A percentile compares a stretch with the other conserved stretches of the same genome.
phyloP scores from a whole-genome alignment of 148 eudicot species.

The Polygonum aviculare region DNA sequence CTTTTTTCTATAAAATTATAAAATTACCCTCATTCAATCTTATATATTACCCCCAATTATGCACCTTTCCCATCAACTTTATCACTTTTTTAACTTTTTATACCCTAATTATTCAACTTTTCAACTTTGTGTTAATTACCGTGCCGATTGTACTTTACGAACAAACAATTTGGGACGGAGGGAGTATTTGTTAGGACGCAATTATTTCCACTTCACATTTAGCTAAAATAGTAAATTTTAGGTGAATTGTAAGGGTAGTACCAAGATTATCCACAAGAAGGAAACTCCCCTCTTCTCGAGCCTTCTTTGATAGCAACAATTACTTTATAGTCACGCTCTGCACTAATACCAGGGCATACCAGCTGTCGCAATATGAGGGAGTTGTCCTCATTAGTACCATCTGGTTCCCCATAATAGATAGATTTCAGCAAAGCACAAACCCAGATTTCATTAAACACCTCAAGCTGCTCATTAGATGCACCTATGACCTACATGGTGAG shows the following conservation, averaged over 20 bases:
- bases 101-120: no score
- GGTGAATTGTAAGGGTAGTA: constrained; percentile 15
- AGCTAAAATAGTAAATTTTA: background rate
- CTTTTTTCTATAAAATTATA: no score
- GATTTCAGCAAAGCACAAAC: constrained; percentile 43
- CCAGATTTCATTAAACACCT: constrained; percentile 77
- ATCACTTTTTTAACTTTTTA: no score
- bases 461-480: constrained; percentile 88
- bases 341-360: no score
- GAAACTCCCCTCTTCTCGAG: constrained; percentile 52
- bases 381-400: background rate
- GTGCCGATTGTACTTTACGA: no score
- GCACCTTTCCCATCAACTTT: no score
- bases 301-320: constrained; percentile 37
- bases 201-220: background rate
- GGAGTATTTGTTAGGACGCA: background rate
- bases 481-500: constrained; percentile 50
- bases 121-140: no score
- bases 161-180: no score
- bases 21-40: no score
- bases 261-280: constrained; percentile 79
- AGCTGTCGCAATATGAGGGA: no score
- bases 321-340: constrained; percentile 23
- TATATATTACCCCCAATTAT: no score
- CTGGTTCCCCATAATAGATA: background rate